Conservation (phyloP, 331 rosid genomes). For the Phaseolus coccineus region DNA sequence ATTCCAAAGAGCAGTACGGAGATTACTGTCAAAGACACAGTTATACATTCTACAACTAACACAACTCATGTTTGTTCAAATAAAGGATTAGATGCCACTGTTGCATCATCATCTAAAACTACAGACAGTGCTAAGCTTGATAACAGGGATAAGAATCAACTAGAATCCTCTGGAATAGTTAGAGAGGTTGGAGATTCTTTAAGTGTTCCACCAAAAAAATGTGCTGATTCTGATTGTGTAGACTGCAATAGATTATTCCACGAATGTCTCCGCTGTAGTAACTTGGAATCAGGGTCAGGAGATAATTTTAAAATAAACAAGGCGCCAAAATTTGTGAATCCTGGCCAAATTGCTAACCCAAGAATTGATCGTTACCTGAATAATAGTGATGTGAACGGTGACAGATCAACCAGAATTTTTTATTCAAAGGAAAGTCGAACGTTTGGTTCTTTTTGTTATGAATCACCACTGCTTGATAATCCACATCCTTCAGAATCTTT, state of each 20-base stretch:
- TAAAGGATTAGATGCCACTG: slow-evolving; percentile 61
- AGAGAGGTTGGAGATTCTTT: slow-evolving; percentile 64
- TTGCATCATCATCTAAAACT: slow-evolving; percentile 69
- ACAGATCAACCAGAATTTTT: slow-evolving; percentile 53
- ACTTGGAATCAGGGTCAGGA: slow-evolving; percentile 51
- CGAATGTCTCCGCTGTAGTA: slow-evolving; percentile 55
- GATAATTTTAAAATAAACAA: slow-evolving; percentile 47
- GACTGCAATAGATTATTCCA: slow-evolving; percentile 53
- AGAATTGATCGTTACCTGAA: slow-evolving; percentile 47
- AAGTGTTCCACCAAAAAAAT: slow-evolving; percentile 60
- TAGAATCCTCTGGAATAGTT: slow-evolving; percentile 60
- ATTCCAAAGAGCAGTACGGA: slow-evolving; percentile 56
- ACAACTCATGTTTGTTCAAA: slow-evolving; percentile 52
- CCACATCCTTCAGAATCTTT: slow-evolving; percentile 56
- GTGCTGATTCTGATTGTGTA: slow-evolving; percentile 65
- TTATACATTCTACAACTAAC: slow-evolving; percentile 50
- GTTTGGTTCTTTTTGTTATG: slow-evolving; percentile 64
- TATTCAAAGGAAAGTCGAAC: slow-evolving; percentile 51
- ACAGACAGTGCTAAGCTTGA: slow-evolving; percentile 54
- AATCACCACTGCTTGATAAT: slow-evolving; percentile 62
- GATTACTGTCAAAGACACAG: slow-evolving; percentile 62
- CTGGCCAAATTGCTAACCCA: slow-evolving; percentile 42
- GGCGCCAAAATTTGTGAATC: slow-evolving; percentile 44
- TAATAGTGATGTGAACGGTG: slow-evolving; percentile 48
- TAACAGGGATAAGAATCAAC: slow-evolving; percentile 65